phyloP scores from a whole-genome alignment of 768 basidiomycete species.

The Calocera cornea region DNA sequence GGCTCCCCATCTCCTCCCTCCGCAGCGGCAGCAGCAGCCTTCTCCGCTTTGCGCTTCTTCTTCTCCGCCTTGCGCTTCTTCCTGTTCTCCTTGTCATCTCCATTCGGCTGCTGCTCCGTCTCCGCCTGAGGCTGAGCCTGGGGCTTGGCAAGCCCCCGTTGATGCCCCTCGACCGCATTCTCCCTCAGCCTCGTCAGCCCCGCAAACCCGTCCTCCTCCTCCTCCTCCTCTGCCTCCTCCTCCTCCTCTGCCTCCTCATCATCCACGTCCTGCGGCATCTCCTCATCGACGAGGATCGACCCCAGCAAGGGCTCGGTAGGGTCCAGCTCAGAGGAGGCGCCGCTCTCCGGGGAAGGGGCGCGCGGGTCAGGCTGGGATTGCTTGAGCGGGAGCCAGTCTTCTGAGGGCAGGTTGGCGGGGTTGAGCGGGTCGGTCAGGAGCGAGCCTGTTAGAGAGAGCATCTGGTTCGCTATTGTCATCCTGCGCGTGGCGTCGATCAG shows the following conservation, averaged over 20 bases:
- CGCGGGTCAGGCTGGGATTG: conserved; percentile 16
- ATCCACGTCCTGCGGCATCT: conserved; percentile 13
- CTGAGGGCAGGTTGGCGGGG: conserved; percentile 36
- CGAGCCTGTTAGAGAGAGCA: conserved; percentile 80
- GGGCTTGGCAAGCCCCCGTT: conserved; percentile 10
- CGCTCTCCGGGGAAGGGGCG: conserved; percentile 15
- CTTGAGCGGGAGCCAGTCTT: conserved; percentile 12
- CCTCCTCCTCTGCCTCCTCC: conserved; percentile 16
- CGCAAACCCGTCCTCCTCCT: conserved; percentile 28
- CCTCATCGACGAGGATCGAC: conserved; percentile 3
- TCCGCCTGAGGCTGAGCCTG: conserved; percentile 15
- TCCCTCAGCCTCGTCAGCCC: conserved; percentile 28
- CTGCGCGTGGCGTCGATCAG: conserved; percentile 29
- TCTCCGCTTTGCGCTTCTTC: conserved; percentile 19
- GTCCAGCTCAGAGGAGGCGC: neutral
- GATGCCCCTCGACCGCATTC: conserved; percentile 15
- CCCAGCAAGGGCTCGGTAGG: conserved; percentile 7
- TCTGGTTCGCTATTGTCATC: conserved; percentile 79
- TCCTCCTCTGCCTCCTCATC: conserved; percentile 16
- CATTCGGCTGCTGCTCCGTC: conserved; percentile 19
- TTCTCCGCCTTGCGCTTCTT: conserved; percentile 30
- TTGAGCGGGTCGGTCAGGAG: conserved; percentile 66
- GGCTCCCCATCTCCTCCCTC: neutral
- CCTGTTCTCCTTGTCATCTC: conserved; percentile 26
- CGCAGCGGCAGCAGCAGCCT: conserved; percentile 8